phyloP scores from a whole-genome alignment of 352 stramenopile species.

The Albugo laibachii region DNA sequence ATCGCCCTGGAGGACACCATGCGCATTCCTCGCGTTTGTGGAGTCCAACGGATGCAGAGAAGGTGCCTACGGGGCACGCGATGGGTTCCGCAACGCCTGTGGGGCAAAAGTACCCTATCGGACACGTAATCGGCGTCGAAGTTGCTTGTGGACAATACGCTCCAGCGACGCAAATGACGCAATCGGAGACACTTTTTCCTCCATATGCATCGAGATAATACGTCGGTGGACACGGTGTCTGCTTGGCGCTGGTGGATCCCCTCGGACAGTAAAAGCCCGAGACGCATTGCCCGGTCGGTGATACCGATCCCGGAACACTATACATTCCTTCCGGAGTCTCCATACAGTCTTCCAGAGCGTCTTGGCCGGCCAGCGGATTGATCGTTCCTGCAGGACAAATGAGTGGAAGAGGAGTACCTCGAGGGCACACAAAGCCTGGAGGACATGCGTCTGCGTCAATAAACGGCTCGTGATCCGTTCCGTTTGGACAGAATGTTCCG shows the following conservation, averaged over 20 bases:
- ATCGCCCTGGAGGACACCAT: constrained; percentile 75
- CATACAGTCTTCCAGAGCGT: constrained; percentile 48
- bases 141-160: constrained; percentile 45
- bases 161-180: constrained; percentile 42
- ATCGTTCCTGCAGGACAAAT: constrained; percentile 72
- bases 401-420: constrained; percentile 30
- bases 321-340: constrained; percentile 47
- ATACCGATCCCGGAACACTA: constrained; percentile 35
- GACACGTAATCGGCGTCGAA: constrained; percentile 41
- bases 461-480: constrained; percentile 44
- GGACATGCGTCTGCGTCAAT: constrained; percentile 54
- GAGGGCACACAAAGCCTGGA: constrained; percentile 63
- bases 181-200: constrained; percentile 48
- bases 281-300: constrained; percentile 30
- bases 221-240: constrained; percentile 52
- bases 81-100: constrained; percentile 52
- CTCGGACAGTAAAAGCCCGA: constrained; percentile 75
- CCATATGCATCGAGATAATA: constrained; percentile 54
- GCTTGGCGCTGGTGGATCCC: constrained; percentile 35
- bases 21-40: constrained; percentile 70
- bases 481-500: constrained; percentile 60
- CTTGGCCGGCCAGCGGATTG: constrained; percentile 63
- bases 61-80: constrained; percentile 81
- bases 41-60: constrained; percentile 57
- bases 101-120: constrained; percentile 73